These are phyloP conservation scores for Bromus sterilis DNA, from an alignment of 176 grass and related monocot genomes.

Conservation along the genomic window DNA sequence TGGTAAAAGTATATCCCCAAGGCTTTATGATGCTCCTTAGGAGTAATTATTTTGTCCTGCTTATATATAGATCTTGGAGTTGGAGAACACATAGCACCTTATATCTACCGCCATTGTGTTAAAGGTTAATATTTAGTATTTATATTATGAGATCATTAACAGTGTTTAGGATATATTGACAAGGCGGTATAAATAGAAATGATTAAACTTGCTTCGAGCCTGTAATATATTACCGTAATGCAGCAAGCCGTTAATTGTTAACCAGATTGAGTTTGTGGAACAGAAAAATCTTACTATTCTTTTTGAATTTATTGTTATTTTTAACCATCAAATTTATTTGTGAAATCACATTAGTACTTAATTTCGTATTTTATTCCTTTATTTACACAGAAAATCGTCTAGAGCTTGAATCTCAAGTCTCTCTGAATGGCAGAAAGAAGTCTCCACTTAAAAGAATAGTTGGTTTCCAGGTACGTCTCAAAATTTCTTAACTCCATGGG, in stretches of 20 bases:
- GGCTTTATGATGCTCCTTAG: not conserved
- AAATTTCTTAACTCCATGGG: not conserved
- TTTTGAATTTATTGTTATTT: too few relatives aligned
- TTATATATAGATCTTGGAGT: not conserved
- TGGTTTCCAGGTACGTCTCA: conserved; percentile 68
- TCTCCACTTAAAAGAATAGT: conserved; percentile 84
- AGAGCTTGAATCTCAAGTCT: conserved; percentile 56
- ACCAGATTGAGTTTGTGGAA: not conserved
- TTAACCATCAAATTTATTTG: too few relatives aligned
- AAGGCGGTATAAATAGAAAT: not conserved
- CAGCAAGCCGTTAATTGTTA: not conserved
- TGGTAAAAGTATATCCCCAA: not conserved
- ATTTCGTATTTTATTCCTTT: conserved; percentile 14
- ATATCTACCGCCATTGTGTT: not conserved
- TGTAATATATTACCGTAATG: not conserved
- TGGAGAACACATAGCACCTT: not conserved
- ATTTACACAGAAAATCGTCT: conserved; percentile 54
- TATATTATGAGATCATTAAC: not conserved
- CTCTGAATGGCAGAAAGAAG: conserved; percentile 79
- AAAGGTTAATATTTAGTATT: not conserved
- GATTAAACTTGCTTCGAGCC: not conserved
- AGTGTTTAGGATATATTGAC: not conserved
- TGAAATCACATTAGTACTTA: not conserved
- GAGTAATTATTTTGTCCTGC: conserved; percentile 7
- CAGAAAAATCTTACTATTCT: not conserved